Conservation (phyloP, 257 asterid species). For the Solanum paucissectum region DNA sequence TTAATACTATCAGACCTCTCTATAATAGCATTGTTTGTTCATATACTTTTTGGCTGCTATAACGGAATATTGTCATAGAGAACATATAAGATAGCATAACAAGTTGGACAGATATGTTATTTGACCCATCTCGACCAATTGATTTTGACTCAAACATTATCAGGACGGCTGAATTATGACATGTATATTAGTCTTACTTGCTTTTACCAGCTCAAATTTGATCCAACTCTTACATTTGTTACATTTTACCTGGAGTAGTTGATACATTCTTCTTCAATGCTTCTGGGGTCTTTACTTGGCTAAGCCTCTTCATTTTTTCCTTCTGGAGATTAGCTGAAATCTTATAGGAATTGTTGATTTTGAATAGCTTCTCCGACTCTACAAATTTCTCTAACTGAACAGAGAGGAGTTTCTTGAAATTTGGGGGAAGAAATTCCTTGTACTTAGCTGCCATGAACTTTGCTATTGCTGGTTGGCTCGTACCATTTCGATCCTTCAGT, state of each 20-base stretch:
- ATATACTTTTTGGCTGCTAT: neutral
- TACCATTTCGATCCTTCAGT: slow-evolving; percentile 45
- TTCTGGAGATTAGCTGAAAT: neutral
- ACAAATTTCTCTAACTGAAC: slow-evolving; percentile 40
- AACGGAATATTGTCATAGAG: neutral
- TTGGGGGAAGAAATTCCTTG: slow-evolving; percentile 28
- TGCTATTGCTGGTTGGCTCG: slow-evolving; percentile 60
- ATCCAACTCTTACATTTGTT: neutral
- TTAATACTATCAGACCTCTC: neutral
- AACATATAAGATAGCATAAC: neutral
- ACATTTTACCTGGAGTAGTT: neutral
- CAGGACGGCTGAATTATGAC: neutral
- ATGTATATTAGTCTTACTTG: neutral
- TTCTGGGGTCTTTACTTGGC: slow-evolving; percentile 49
- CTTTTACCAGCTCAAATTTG: neutral
- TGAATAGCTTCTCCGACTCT: slow-evolving; percentile 33
- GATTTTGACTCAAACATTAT: neutral
- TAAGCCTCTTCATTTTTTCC: slow-evolving; percentile 24
- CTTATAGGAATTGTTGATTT: slow-evolving; percentile 42
- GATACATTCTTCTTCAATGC: slow-evolving; percentile 23
- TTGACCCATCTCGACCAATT: neutral
- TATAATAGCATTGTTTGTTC: neutral
- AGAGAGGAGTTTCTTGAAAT: slow-evolving; percentile 34
- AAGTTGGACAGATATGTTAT: neutral
- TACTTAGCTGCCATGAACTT: slow-evolving; percentile 38